Evolutionary conservation across 805 yeast species (phyloP).

Genomic region (Candida ovalis): DNA sequence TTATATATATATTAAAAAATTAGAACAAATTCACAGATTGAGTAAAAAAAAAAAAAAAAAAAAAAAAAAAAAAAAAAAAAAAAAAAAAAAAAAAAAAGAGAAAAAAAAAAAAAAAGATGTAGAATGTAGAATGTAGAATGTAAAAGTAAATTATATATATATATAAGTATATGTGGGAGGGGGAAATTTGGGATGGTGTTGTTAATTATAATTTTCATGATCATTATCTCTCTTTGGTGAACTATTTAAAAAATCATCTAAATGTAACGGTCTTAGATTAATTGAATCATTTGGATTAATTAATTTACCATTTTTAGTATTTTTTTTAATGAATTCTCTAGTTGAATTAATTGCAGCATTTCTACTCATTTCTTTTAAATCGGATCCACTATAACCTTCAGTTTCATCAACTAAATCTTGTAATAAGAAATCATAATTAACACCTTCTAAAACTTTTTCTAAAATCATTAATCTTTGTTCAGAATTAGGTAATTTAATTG

Average conservation of each 20-base stretch:
- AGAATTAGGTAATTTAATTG: constrained; percentile 67
- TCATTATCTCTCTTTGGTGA: background rate
- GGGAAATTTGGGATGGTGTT: too few species aligned
- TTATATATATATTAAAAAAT: too few species aligned
- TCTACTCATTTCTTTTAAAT: constrained; percentile 83
- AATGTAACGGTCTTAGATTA: constrained; percentile 57
- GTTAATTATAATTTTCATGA: background rate
- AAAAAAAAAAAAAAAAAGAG: background rate
- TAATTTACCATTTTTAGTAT: constrained; percentile 42
- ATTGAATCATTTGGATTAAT: constrained; percentile 33
- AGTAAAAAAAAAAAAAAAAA: background rate
- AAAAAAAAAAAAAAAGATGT: background rate
- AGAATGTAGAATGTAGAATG: background rate
- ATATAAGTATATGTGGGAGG: background rate
- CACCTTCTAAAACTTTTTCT: constrained; percentile 60
- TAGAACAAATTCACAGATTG: too few species aligned
- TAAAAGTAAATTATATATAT: background rate
- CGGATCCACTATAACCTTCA: constrained; percentile 84
- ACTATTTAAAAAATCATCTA: constrained; percentile 51
- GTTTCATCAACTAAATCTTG: constrained; percentile 59
- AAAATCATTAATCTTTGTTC: constrained; percentile 70
- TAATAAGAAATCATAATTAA: constrained; percentile 65
- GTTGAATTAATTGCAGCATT: constrained; percentile 91
- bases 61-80: constrained; percentile 7
- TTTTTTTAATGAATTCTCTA: constrained; percentile 69